Evolutionary conservation across 2,329 filamentous ascomycete species (phyloP).

Genomic region (Colletotrichum eleusines): DNA sequence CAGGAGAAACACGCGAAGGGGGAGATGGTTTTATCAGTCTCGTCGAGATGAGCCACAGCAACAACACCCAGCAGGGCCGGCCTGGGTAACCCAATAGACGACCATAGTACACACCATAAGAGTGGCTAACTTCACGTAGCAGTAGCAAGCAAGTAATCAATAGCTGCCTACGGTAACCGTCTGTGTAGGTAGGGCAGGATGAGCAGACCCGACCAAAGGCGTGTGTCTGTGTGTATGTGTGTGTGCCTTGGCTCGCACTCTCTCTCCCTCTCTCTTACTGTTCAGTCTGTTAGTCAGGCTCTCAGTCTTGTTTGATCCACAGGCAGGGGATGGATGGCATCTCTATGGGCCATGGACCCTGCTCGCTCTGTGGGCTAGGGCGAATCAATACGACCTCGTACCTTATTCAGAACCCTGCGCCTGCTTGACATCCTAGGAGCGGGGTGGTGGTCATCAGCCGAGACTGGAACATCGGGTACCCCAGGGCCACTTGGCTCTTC

Average conservation of each 20-base stretch:
- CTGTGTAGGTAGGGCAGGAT: not conserved
- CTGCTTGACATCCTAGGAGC: constrained; percentile 17
- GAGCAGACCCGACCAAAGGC: constrained; percentile 2
- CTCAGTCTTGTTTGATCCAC: not conserved
- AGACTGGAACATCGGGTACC: constrained; percentile 29
- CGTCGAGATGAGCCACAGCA: constrained; percentile 31
- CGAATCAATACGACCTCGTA: constrained; percentile 41
- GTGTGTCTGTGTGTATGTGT: too few relatives aligned
- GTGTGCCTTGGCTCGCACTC: too few relatives aligned
- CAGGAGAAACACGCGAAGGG: constrained; percentile 19
- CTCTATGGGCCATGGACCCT: not conserved
- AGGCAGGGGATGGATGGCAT: constrained; percentile 25
- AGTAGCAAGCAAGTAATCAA: not conserved
- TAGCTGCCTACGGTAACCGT: not conserved
- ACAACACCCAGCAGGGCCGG: constrained; percentile 3
- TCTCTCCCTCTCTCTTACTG: constrained; percentile 4
- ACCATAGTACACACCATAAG: not conserved
- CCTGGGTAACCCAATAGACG: constrained; percentile 1
- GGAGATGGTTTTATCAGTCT: constrained; percentile 39
- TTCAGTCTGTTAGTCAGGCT: too few relatives aligned
- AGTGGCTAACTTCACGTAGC: not conserved
- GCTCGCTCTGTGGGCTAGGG: constrained; percentile 18
- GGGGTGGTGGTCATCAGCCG: constrained; percentile 32
- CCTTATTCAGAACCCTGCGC: constrained; percentile 40
- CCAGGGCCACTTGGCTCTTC: constrained; percentile 27